These are phyloP conservation scores for Phialemoniopsis sp. DNA, from an alignment of 2,329 filamentous ascomycete species.

Conservation along the genomic window DNA sequence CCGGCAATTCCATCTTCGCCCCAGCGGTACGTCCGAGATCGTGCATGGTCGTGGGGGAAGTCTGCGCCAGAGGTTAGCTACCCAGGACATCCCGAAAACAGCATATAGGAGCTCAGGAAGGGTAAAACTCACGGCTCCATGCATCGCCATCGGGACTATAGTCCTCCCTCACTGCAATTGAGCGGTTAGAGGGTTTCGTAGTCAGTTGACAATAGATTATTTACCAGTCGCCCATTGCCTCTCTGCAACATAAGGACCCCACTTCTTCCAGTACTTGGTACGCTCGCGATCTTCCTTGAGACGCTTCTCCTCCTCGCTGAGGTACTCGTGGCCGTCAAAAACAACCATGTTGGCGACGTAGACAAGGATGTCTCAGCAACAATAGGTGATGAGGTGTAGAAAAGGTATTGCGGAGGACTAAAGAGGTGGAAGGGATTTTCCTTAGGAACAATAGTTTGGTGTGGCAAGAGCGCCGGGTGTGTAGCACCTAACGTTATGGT, in stretches of 20 bases:
- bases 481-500: no score
- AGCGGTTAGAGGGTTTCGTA: slow-evolving; percentile 8
- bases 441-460: no score
- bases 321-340: slow-evolving; percentile 81
- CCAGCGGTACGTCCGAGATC: slow-evolving; percentile 88
- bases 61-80: slow-evolving; percentile 44
- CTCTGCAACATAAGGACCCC: slow-evolving; percentile 91
- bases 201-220: slow-evolving; percentile 14
- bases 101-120: slow-evolving; percentile 4
- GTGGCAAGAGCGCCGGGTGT: no score
- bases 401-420: not conserved
- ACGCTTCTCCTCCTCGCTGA: slow-evolving; percentile 86
- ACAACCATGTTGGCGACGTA: slow-evolving; percentile 66
- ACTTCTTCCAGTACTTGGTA: slow-evolving; percentile 95
- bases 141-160: slow-evolving; percentile 88
- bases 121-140: slow-evolving; percentile 75
- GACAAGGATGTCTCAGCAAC: not conserved
- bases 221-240: slow-evolving; percentile 91
- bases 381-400: not conserved
- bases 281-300: slow-evolving; percentile 81
- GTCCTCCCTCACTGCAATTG: slow-evolving; percentile 73
- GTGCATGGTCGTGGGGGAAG: slow-evolving; percentile 89
- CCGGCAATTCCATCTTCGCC: slow-evolving; percentile 96
- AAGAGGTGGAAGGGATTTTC: not conserved
- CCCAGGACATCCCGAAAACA: not conserved